Percentiles rank a stretch among this genome's conserved stretches.
Evolutionary conservation across 805 yeast species (phyloP).

Genomic region (Ogataea salicorniae): DNA sequence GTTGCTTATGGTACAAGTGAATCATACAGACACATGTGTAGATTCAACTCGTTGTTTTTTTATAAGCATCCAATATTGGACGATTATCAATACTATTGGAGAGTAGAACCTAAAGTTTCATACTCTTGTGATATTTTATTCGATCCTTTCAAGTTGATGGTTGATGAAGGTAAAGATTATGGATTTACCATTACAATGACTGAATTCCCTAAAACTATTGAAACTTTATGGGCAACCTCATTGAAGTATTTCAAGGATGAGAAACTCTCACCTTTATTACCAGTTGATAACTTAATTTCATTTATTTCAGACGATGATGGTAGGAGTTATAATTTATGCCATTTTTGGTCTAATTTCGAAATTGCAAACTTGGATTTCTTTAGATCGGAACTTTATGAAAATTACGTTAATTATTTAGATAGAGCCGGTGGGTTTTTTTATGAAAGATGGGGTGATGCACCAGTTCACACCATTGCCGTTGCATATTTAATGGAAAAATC

Average conservation of each 20-base stretch:
- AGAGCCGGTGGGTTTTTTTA: constrained; percentile 72
- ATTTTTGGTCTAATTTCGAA: constrained; percentile 80
- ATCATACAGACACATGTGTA: constrained; percentile 70
- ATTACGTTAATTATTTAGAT: constrained; percentile 61
- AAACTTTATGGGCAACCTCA: constrained; percentile 46
- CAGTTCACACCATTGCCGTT: constrained; percentile 43
- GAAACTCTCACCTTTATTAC: constrained; percentile 13
- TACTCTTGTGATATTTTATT: constrained; percentile 49
- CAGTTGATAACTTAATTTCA: constrained; percentile 40
- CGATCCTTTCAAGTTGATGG: constrained; percentile 52
- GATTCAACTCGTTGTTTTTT: constrained; percentile 46
- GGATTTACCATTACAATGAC: constrained; percentile 50
- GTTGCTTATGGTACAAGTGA: constrained; percentile 61
- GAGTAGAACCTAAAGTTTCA: constrained; percentile 53
- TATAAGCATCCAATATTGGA: constrained; percentile 47
- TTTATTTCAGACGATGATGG: constrained; percentile 67
- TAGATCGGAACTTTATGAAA: constrained; percentile 50
- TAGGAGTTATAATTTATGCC: constrained; percentile 63
- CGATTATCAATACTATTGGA: constrained; percentile 56
- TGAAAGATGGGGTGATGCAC: constrained; percentile 88
- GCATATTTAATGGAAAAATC: constrained; percentile 47
- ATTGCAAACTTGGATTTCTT: constrained; percentile 65
- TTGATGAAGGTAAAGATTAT: constrained; percentile 43
- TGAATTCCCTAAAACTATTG: constrained; percentile 46
- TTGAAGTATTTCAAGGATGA: constrained; percentile 35